These are phyloP conservation scores for Neonectria faginata DNA, from an alignment of 2,329 filamentous ascomycete genomes.

Conservation along the genomic window DNA sequence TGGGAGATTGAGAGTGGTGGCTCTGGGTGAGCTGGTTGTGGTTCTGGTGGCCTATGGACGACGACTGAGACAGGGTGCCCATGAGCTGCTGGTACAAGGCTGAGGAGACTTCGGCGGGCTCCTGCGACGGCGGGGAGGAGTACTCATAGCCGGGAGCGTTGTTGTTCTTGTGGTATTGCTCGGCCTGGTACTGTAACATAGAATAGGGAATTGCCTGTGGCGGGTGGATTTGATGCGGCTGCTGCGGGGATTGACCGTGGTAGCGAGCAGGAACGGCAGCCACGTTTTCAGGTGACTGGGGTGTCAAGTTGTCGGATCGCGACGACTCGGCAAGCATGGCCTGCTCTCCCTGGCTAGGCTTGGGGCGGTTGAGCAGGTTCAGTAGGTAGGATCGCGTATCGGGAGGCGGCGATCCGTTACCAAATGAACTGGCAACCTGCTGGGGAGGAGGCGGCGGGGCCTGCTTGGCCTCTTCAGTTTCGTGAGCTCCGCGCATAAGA, in stretches of 20 bases:
- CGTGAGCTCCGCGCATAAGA: slow-evolving; percentile 68
- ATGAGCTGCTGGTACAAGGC: slow-evolving; percentile 54
- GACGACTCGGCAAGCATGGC: slow-evolving; percentile 56
- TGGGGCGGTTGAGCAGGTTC: slow-evolving; percentile 84
- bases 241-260: slow-evolving; percentile 47
- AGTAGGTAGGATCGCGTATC: slow-evolving; percentile 89
- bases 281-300: slow-evolving; percentile 55
- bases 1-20: slow-evolving; percentile 41
- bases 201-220: slow-evolving; percentile 38
- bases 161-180: slow-evolving; percentile 42
- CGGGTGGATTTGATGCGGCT: slow-evolving; percentile 37
- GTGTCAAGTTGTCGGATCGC: slow-evolving; percentile 58
- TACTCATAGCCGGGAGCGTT: slow-evolving; percentile 41
- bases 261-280: slow-evolving; percentile 45
- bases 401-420: slow-evolving; percentile 64
- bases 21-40: slow-evolving; percentile 47
- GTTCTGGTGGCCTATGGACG: slow-evolving; percentile 43
- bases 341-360: slow-evolving; percentile 70
- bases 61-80: slow-evolving; percentile 53
- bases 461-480: slow-evolving; percentile 57
- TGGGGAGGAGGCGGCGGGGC: slow-evolving; percentile 38
- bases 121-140: slow-evolving; percentile 50
- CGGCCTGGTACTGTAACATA: slow-evolving; percentile 44
- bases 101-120: slow-evolving; percentile 52
- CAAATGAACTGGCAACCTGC: slow-evolving; percentile 54